Evolutionary conservation across 2,329 filamentous ascomycete genomes (phyloP), one percentile per base, ranked within the genome.

Genomic region (Calonectria crousiana): DNA sequence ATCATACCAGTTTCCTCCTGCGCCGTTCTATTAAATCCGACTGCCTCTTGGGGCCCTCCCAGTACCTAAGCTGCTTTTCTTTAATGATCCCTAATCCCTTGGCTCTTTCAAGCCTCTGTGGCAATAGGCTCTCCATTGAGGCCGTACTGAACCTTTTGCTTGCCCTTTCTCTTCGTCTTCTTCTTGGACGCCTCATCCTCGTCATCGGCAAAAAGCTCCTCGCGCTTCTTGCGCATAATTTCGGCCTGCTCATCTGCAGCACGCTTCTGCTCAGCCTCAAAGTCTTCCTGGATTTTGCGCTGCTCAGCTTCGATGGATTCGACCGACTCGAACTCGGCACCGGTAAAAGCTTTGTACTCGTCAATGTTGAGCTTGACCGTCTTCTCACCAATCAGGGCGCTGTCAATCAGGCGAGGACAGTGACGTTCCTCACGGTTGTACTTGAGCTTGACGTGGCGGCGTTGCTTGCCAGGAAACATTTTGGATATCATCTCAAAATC

Each of bases 401-500:
- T 88, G 74, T 91, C 92, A 78, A 97, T 89, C 75, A 90, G 89
- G 4, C 86, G 84, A 0, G 93, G 92, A 76, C 93, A 89, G 68
- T 91, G 87, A 41, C 91, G 89, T 84, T 97, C 95, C 84, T 97
- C 95, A 74, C 93, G 92, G 79, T 93, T 94, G 85, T 95, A 97
- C 83, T 97, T 97, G 77, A 93, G 89, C 86, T 96, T 96, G 85
- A 97, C 90, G 82, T 94, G 92, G 38, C 93, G 90, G 23, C 95
- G 90, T 74, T 90, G 93, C 80, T 93, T 92, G 76, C 90, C 90
- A 1, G 92, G 90, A 80, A 97, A 96, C 89, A 95, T 92, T 78
- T 91, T 91, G 73, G 91, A 90, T 78, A 97, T 95, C 85, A 95
- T 94, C 82, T 93, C 90, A 81, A 97, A 97, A 82, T 96, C 94